Conservation (phyloP, 768 basidiomycete genomes). For the Boletus vinaceobasis region DNA sequence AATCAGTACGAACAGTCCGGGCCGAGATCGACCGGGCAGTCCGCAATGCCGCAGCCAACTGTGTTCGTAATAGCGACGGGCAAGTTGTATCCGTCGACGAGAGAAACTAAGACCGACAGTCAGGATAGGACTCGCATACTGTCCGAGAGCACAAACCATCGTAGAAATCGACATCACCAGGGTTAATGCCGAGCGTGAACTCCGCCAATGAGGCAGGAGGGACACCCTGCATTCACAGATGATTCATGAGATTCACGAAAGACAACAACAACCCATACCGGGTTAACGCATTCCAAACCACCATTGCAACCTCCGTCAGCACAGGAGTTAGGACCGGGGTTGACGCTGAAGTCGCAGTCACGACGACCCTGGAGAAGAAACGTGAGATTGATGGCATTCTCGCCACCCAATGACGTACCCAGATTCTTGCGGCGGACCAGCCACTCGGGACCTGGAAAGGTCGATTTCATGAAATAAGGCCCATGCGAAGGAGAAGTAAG, state of each 20-base stretch:
- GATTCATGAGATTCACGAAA: neutral
- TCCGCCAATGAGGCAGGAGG: constrained; percentile 70
- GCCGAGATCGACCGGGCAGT: constrained; percentile 60
- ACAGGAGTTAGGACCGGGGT: constrained; percentile 55
- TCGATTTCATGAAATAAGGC: neutral
- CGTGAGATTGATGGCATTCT: neutral
- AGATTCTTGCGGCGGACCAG: constrained; percentile 64
- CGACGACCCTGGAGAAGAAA: constrained; percentile 40
- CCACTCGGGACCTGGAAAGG: constrained; percentile 48
- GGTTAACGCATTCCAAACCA: constrained; percentile 54
- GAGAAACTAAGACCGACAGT: constrained; percentile 41
- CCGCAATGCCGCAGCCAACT: constrained; percentile 49
- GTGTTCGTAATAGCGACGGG: constrained; percentile 57
- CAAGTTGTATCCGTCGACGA: constrained; percentile 66
- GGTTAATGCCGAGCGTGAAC: constrained; percentile 57
- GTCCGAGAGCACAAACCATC: constrained; percentile 43
- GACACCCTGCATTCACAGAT: constrained; percentile 40
- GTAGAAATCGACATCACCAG: constrained; percentile 50
- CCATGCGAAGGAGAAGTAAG: neutral
- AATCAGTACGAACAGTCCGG: constrained; percentile 44
- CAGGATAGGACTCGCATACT: neutral
- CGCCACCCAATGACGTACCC: constrained; percentile 38
- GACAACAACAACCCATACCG: constrained; percentile 28
- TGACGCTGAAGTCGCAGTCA: constrained; percentile 56
- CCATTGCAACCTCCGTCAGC: constrained; percentile 67